Conservation (phyloP, 495 filamentous ascomycete species). For the Penicillium maclennaniae region DNA sequence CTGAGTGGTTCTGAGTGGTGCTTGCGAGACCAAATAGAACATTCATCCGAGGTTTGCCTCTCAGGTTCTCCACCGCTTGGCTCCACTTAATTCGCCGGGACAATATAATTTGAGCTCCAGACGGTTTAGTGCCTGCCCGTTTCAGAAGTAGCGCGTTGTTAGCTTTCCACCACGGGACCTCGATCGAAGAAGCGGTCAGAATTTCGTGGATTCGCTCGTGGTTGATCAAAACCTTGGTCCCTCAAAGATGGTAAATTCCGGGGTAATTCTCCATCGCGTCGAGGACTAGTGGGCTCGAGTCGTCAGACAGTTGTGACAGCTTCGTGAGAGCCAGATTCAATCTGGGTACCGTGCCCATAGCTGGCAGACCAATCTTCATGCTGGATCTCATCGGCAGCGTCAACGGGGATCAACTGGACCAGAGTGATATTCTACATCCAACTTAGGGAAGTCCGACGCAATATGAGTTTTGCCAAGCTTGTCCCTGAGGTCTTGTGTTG, state of each 20-base stretch:
- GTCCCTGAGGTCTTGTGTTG: slow-evolving; percentile 3
- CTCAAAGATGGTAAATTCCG: slow-evolving; percentile 1
- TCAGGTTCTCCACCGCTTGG: slow-evolving; percentile 3
- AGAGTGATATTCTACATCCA: slow-evolving; percentile 1
- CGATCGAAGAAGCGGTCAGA: slow-evolving; percentile 19
- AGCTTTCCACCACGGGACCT: slow-evolving; percentile 2
- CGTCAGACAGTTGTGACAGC: not conserved
- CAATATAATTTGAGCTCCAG: slow-evolving; percentile 7
- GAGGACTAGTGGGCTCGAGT: not conserved
- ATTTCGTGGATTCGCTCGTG: not conserved
- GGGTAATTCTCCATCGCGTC: slow-evolving; percentile 3
- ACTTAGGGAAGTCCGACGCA: slow-evolving; percentile 2
- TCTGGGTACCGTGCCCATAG: not conserved
- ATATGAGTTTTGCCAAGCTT: slow-evolving; percentile 10
- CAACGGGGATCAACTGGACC: not conserved
- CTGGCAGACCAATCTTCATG: not conserved
- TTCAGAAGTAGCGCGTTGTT: slow-evolving; percentile 8
- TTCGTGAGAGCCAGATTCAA: not conserved
- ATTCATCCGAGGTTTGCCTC: slow-evolving; percentile 17
- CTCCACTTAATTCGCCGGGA: slow-evolving; percentile 12
- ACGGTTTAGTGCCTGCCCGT: slow-evolving; percentile 13
- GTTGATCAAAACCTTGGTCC: not conserved
- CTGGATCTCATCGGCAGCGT: not conserved
- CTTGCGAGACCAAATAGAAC: slow-evolving; percentile 4
- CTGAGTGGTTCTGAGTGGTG: slow-evolving; percentile 4